phyloP scores from a whole-genome alignment of 108 stramenopile species.

The Fragilariopsis cylindrus region DNA sequence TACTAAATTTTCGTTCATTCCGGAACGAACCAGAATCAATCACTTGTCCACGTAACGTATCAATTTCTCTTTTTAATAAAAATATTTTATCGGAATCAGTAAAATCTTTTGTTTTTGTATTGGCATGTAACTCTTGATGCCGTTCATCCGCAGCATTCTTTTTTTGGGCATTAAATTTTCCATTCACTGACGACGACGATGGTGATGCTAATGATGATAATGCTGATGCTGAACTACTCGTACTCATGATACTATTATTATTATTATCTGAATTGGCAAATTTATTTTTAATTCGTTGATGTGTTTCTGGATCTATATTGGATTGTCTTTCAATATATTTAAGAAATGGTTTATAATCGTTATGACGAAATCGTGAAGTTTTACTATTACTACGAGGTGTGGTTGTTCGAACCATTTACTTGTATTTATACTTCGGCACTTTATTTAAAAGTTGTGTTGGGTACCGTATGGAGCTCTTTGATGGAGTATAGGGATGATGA shows the following conservation, averaged over 20 bases:
- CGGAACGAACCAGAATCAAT: neutral
- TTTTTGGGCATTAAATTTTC: no score
- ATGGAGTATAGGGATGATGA: no score
- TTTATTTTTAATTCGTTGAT: neutral
- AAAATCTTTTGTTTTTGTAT: neutral
- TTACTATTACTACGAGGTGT: neutral
- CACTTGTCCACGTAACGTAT: neutral
- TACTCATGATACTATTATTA: neutral
- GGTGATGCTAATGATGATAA: neutral
- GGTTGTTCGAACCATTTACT: neutral
- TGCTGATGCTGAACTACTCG: neutral
- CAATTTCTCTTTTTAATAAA: slow-evolving; percentile 18
- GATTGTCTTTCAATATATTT: neutral
- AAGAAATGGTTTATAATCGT: neutral
- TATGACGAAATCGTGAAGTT: neutral
- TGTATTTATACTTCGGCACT: no score
- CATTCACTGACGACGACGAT: neutral
- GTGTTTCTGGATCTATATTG: neutral
- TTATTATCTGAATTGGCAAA: neutral
- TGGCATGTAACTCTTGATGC: slow-evolving; percentile 7
- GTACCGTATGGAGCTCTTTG: no score
- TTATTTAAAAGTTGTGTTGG: no score
- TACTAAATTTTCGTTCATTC: neutral
- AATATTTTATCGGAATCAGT: slow-evolving; percentile 13
- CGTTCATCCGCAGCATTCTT: neutral